These are phyloP conservation scores for Rubus parviflorus DNA, from an alignment of 306 rosid genomes.

Conservation along the genomic window DNA sequence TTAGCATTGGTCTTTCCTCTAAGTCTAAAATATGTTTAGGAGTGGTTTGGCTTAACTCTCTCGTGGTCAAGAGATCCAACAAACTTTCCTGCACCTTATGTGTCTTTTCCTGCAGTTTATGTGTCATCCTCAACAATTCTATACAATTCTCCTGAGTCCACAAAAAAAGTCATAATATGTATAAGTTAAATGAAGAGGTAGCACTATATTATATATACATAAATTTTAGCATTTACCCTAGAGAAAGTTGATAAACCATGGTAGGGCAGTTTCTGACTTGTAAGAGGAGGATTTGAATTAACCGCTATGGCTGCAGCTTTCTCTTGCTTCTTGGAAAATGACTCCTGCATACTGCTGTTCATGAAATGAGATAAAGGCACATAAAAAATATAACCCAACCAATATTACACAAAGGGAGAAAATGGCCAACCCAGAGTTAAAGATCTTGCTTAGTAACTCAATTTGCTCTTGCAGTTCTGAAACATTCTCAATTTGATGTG, in stretches of 20 bases:
- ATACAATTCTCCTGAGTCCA: neutral
- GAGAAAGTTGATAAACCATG: neutral
- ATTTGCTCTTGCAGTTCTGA: neutral
- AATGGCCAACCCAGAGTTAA: slow-evolving; percentile 21
- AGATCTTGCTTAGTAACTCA: neutral
- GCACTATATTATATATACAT: neutral
- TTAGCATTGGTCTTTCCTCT: neutral
- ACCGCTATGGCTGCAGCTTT: slow-evolving; percentile 9
- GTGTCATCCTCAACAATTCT: slow-evolving; percentile 13
- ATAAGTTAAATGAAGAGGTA: neutral
- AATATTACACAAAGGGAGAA: neutral
- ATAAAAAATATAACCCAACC: neutral
- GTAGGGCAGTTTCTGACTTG: neutral
- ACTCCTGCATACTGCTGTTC: slow-evolving; percentile 16
- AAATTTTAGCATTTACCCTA: slow-evolving; percentile 10
- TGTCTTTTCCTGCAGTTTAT: neutral
- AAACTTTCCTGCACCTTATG: slow-evolving; percentile 7
- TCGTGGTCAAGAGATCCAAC: neutral
- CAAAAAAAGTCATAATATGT: neutral
- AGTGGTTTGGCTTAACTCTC: slow-evolving; percentile 1
- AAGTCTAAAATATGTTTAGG: neutral
- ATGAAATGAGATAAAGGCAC: slow-evolving; percentile 4
- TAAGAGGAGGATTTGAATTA: neutral
- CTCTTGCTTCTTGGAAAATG: slow-evolving; percentile 7
- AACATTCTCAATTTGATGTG: neutral